These are phyloP conservation scores for Plasmopara muralis DNA, from an alignment of 352 stramenopile species.

Conservation along the genomic window DNA sequence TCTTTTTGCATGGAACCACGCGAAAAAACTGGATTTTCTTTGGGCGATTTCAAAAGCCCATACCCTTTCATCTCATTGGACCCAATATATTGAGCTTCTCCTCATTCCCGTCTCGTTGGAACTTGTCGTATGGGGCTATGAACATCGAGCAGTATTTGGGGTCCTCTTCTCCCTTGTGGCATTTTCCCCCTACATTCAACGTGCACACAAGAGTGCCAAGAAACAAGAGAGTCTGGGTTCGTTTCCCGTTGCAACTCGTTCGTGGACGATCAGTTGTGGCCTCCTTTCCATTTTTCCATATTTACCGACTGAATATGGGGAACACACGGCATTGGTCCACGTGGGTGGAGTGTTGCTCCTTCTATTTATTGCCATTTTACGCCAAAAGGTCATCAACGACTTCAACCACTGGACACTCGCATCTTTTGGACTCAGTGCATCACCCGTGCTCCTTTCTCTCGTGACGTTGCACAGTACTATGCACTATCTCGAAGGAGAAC, in stretches of 20 bases:
- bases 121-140: slow-evolving; percentile 63
- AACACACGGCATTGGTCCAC: slow-evolving; percentile 54
- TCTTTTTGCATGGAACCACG: slow-evolving; percentile 44
- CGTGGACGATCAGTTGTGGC: slow-evolving; percentile 49
- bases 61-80: slow-evolving; percentile 10
- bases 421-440: slow-evolving; percentile 11
- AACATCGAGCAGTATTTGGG: slow-evolving; percentile 57
- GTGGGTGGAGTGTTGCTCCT: slow-evolving; percentile 33
- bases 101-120: slow-evolving; percentile 50
- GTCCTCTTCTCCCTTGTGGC: slow-evolving; percentile 54
- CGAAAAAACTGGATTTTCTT: slow-evolving; percentile 19
- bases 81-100: slow-evolving; percentile 22
- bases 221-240: slow-evolving; percentile 1
- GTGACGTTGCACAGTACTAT: slow-evolving; percentile 46
- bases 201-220: slow-evolving; percentile 3
- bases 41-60: slow-evolving; percentile 2
- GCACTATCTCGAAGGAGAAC: slow-evolving; percentile 40
- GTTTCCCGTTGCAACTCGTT: slow-evolving; percentile 13
- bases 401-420: slow-evolving; percentile 3
- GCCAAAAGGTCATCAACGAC: not conserved
- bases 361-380: slow-evolving; percentile 9
- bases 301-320: slow-evolving; percentile 63
- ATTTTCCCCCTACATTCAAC: slow-evolving; percentile 34
- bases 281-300: slow-evolving; percentile 68
- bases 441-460: slow-evolving; percentile 30